These are phyloP conservation scores for Hortiboletus campestris DNA, from an alignment of 768 basidiomycete genomes.

Conservation along the genomic window DNA sequence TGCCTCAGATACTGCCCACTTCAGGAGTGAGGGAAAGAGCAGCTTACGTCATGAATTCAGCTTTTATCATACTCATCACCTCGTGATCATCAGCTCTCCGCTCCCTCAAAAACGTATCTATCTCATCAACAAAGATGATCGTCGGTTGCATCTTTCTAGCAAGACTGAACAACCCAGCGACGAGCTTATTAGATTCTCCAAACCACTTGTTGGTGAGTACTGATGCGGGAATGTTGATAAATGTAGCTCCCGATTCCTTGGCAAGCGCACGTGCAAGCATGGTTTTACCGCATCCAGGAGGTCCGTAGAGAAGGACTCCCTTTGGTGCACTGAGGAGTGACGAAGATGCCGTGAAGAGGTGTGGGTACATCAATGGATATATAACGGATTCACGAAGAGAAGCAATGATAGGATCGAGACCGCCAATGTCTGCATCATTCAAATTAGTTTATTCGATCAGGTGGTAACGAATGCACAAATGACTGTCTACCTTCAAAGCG, in stretches of 20 bases:
- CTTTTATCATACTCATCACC: constrained; percentile 98
- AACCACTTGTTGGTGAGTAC: constrained; percentile 82
- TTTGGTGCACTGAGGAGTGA: constrained; percentile 88
- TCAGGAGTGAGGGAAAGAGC: background rate
- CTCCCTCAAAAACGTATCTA: constrained; percentile 92
- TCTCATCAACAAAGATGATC: constrained; percentile 99
- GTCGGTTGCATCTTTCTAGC: constrained; percentile 91
- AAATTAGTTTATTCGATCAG: background rate
- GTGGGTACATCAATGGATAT: constrained; percentile 88
- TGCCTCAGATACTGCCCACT: background rate
- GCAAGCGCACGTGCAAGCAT: constrained; percentile 99
- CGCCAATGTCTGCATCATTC: constrained; percentile 71
- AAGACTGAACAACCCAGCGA: constrained; percentile 90
- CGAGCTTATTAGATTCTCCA: constrained; percentile 92
- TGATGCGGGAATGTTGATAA: constrained; percentile 83
- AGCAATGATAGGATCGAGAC: constrained; percentile 85
- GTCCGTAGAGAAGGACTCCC: constrained; percentile 93
- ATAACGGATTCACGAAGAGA: constrained; percentile 94
- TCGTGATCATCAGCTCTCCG: constrained; percentile 90
- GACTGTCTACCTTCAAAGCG: constrained; percentile 61
- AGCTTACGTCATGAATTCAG: constrained; percentile 87
- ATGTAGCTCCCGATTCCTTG: constrained; percentile 95
- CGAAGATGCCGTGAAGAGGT: constrained; percentile 79
- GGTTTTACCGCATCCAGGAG: constrained; percentile 98
- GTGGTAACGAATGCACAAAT: background rate